Percentiles rank a stretch among this genome's conserved stretches.
phyloP scores from a whole-genome alignment of 73 alveolate species.

The Tetrahymena malaccensis region DNA sequence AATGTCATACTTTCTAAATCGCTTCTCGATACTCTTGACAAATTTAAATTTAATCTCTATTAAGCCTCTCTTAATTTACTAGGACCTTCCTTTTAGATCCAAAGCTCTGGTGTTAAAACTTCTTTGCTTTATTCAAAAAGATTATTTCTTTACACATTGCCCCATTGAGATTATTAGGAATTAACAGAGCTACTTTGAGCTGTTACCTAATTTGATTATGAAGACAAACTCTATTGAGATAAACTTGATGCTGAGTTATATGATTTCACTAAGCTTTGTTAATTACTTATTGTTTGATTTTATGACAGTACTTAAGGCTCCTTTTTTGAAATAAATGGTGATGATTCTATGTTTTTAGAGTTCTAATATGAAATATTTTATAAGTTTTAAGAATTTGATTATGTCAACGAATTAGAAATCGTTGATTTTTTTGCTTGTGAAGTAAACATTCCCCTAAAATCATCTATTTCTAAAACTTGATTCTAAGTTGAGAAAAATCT shows the following conservation, averaged over 20 bases:
- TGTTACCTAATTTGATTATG: not conserved
- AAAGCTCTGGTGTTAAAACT: conserved; percentile 20
- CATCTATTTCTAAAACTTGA: not conserved
- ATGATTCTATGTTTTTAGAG: not conserved
- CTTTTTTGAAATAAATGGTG: not conserved
- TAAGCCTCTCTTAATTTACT: conserved; percentile 36
- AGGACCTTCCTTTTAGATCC: conserved; percentile 58
- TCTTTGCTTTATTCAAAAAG: not conserved
- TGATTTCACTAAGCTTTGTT: not conserved
- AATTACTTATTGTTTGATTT: not conserved
- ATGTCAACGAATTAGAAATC: not conserved
- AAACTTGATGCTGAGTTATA: not conserved
- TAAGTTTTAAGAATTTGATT: not conserved
- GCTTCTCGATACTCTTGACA: conserved; percentile 35
- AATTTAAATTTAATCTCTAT: conserved; percentile 33
- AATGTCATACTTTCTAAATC: conserved; percentile 30
- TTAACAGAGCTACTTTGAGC: not conserved
- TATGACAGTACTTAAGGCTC: not conserved
- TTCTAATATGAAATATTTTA: not conserved
- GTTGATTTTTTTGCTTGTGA: not conserved
- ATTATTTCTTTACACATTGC: not conserved
- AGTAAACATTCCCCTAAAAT: not conserved
- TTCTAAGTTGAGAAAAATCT: not conserved
- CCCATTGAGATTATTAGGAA: not conserved
- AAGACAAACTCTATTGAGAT: not conserved